phyloP scores from a whole-genome alignment of 257 asterid genomes.

The Eustoma russellianum region DNA sequence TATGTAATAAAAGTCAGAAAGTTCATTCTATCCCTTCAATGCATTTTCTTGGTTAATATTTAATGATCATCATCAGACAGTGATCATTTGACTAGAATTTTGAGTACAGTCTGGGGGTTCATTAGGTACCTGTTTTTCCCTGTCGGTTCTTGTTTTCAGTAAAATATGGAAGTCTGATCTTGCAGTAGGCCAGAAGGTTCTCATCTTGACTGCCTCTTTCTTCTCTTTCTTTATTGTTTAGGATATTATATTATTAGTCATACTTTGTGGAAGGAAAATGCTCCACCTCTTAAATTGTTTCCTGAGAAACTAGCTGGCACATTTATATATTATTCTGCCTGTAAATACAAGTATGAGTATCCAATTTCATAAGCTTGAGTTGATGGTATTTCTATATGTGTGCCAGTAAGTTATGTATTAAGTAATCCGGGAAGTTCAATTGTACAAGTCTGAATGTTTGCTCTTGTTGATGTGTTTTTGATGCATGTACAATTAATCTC shows the following conservation, averaged over 20 bases:
- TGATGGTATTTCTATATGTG: conserved; percentile 2
- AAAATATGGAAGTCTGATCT: conserved; percentile 39
- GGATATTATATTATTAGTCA: conserved; percentile 23
- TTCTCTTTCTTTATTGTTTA: conserved; percentile 19
- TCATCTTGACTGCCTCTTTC: conserved; percentile 21
- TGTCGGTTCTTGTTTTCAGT: conserved; percentile 40
- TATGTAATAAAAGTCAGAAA: conserved; percentile 32
- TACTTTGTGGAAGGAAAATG: conserved; percentile 32
- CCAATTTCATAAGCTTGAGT: too few relatives aligned
- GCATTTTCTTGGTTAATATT: conserved; percentile 11
- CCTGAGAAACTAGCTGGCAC: conserved; percentile 11
- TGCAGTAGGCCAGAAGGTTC: conserved; percentile 53
- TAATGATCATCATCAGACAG: conserved; percentile 6
- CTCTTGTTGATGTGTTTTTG: neutral
- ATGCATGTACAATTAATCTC: neutral
- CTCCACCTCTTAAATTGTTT: conserved; percentile 38
- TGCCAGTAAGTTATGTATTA: neutral
- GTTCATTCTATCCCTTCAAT: conserved; percentile 49
- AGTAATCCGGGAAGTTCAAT: neutral
- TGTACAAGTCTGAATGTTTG: neutral
- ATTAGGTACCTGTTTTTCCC: conserved; percentile 32
- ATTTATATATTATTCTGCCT: conserved; percentile 10
- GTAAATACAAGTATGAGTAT: neutral
- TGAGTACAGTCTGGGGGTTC: conserved; percentile 35
- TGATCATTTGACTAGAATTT: conserved; percentile 17